Conservation (phyloP, 805 yeast species). For the Candida verbasci region DNA sequence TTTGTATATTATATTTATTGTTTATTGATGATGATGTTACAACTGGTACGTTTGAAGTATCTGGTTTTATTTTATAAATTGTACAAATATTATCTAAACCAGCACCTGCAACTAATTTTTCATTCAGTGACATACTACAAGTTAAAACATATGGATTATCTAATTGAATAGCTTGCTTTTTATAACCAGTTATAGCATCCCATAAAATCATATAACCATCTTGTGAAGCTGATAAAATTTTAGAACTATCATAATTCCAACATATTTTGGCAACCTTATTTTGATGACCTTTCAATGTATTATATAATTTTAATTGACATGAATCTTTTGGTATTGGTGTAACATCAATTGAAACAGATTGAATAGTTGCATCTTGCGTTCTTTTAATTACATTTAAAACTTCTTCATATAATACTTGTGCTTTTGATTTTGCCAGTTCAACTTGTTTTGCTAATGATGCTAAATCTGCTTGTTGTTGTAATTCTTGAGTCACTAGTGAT, state of each 20-base stretch:
- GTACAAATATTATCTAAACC: slow-evolving; percentile 81
- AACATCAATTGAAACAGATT: slow-evolving; percentile 31
- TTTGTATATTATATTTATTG: slow-evolving; percentile 6
- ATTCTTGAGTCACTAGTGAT: slow-evolving; percentile 4
- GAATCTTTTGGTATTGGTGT: slow-evolving; percentile 26
- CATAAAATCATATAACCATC: slow-evolving; percentile 84
- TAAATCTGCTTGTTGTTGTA: slow-evolving; percentile 5
- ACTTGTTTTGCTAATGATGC: slow-evolving; percentile 10
- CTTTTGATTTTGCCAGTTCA: slow-evolving; percentile 38
- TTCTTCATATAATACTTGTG: slow-evolving; percentile 45
- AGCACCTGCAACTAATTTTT: slow-evolving; percentile 67
- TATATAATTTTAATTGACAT: slow-evolving; percentile 25
- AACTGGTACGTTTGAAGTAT: slow-evolving; percentile 7
- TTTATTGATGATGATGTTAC: slow-evolving; percentile 1
- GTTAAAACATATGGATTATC: slow-evolving; percentile 77
- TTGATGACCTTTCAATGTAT: slow-evolving; percentile 57
- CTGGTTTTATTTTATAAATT: slow-evolving; percentile 44
- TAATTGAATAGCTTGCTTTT: slow-evolving; percentile 63
- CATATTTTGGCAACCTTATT: slow-evolving; percentile 66
- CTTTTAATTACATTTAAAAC: slow-evolving; percentile 40
- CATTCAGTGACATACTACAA: slow-evolving; percentile 68
- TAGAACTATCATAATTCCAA: slow-evolving; percentile 63
- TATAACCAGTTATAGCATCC: slow-evolving; percentile 73
- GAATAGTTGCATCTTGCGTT: slow-evolving; percentile 44
- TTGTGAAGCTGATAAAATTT: slow-evolving; percentile 70